Percentiles rank a stretch among this genome's conserved stretches.
Conservation (phyloP, 768 basidiomycete genomes). For the Postia placenta region DNA sequence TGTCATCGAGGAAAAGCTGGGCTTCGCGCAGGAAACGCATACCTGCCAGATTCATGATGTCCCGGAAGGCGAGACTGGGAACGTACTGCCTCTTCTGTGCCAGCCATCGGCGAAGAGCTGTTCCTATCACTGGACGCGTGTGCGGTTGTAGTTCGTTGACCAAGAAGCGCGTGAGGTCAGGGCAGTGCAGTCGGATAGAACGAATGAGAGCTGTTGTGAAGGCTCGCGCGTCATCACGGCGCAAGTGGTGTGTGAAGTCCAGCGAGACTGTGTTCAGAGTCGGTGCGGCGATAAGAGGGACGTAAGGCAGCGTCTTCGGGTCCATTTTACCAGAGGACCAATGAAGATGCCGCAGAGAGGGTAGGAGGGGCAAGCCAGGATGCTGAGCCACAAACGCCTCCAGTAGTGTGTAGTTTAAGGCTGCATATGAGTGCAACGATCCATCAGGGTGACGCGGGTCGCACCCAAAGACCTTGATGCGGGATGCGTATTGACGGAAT, state of each 20-base stretch:
- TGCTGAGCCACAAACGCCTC: neutral
- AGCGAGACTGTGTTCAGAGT: neutral
- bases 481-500: neutral
- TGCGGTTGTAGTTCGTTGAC: neutral
- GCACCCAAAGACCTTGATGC: neutral
- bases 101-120: too few species aligned
- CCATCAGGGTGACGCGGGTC: neutral
- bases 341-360: neutral
- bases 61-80: neutral
- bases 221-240: neutral
- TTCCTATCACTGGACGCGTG: neutral
- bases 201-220: neutral
- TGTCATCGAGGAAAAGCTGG: neutral
- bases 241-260: neutral
- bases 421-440: neutral
- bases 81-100: neutral
- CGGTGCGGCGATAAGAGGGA: neutral
- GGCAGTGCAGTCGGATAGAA: neutral
- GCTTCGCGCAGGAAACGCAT: neutral
- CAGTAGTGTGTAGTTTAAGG: neutral
- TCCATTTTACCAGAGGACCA: neutral
- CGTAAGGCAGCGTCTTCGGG: neutral
- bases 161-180: neutral
- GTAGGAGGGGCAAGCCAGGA: neutral
- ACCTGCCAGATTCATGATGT: neutral